Conservation (phyloP, 805 yeast genomes). For the Sugiyamaella chiloensis region DNA sequence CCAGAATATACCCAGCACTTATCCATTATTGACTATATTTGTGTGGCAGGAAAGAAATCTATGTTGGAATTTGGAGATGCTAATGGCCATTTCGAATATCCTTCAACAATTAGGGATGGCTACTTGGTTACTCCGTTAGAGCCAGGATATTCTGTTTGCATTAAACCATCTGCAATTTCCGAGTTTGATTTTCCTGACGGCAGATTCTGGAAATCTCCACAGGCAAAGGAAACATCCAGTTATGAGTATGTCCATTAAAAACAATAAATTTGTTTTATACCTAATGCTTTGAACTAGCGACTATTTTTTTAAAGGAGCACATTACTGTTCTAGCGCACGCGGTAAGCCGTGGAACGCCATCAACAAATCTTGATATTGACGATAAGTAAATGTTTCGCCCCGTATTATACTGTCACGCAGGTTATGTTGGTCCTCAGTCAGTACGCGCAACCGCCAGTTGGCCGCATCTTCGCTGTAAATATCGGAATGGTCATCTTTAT, state of each 20-base stretch:
- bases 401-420: too few species aligned
- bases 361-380: too few species aligned
- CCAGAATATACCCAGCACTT: conserved; percentile 37
- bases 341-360: too few species aligned
- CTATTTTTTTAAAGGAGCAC: too few species aligned
- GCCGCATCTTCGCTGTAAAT: too few species aligned
- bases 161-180: conserved; percentile 27
- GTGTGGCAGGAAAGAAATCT: conserved; percentile 31
- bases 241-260: neutral
- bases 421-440: too few species aligned
- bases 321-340: too few species aligned
- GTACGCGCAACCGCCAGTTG: too few species aligned
- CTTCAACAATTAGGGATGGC: conserved; percentile 31
- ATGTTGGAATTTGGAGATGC: conserved; percentile 34
- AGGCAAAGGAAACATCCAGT: conserved; percentile 18
- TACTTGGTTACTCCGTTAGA: conserved; percentile 31
- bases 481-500: too few species aligned
- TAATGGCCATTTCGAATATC: conserved; percentile 30
- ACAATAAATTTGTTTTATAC: neutral
- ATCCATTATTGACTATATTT: conserved; percentile 32
- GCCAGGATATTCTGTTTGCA: conserved; percentile 35
- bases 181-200: conserved; percentile 33
- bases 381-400: too few species aligned
- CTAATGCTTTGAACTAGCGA: too few species aligned
- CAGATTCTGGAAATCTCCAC: conserved; percentile 30